Percentiles rank a stretch among this genome's conserved stretches.
Evolutionary conservation across 768 basidiomycete species (phyloP).

Genomic region (Gautieria morchelliformis): DNA sequence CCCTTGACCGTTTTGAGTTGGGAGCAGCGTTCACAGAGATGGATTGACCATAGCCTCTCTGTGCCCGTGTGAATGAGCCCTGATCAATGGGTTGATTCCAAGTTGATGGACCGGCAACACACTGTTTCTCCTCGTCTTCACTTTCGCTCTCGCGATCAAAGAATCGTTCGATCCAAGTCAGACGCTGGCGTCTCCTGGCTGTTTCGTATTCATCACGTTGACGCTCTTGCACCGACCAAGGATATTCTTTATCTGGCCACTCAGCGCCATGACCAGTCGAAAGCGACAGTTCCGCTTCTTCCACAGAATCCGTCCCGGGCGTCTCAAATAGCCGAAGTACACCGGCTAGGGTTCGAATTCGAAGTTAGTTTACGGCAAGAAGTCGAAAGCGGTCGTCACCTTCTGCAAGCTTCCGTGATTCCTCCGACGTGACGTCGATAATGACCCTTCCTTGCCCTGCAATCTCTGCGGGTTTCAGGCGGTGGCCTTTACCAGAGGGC

Average conservation of each 20-base stretch:
- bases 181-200: slow-evolving; percentile 47
- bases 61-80: slow-evolving; percentile 23
- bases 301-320: background rate
- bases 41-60: slow-evolving; percentile 44
- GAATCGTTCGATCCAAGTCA: slow-evolving; percentile 61
- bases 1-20: slow-evolving; percentile 11
- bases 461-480: slow-evolving; percentile 52
- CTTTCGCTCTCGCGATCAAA: slow-evolving; percentile 58
- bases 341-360: background rate
- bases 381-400: background rate
- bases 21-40: slow-evolving; percentile 36
- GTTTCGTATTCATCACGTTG: slow-evolving; percentile 43
- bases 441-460: slow-evolving; percentile 65
- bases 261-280: slow-evolving; percentile 35
- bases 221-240: slow-evolving; percentile 59
- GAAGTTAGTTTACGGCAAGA: slow-evolving; percentile 1
- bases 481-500: slow-evolving; percentile 21
- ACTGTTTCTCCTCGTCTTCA: slow-evolving; percentile 10
- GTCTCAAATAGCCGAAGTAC: background rate
- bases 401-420: slow-evolving; percentile 20
- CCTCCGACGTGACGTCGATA: slow-evolving; percentile 44
- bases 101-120: slow-evolving; percentile 10
- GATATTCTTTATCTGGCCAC: slow-evolving; percentile 74
- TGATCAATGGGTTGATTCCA: slow-evolving; percentile 15
- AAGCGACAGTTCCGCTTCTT: background rate